phyloP scores from a whole-genome alignment of 345 rosid species.

The Bruguiera gymnorhiza region DNA sequence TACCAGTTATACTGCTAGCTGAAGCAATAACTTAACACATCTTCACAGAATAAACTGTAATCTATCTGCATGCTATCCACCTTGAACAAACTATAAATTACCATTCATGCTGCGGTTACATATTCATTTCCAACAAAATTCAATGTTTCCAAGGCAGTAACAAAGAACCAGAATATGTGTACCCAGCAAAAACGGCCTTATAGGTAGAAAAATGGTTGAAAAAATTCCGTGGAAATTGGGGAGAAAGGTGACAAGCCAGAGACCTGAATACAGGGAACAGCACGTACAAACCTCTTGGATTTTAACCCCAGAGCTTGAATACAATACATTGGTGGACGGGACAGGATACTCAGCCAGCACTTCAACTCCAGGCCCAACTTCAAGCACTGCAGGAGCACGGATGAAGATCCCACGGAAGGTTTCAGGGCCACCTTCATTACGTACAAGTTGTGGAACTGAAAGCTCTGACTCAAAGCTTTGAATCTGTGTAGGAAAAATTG shows the following conservation, averaged over 20 bases:
- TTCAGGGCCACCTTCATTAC: conserved; percentile 84
- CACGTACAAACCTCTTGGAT: conserved; percentile 62
- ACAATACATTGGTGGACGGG: conserved; percentile 57
- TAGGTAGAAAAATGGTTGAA: neutral
- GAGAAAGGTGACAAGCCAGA: neutral
- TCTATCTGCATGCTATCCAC: too few relatives aligned
- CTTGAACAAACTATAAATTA: too few relatives aligned
- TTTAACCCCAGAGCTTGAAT: conserved; percentile 72
- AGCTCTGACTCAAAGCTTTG: conserved; percentile 96
- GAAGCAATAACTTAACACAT: too few relatives aligned
- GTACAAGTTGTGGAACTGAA: conserved; percentile 60
- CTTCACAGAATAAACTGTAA: too few relatives aligned
- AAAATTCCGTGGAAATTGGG: neutral
- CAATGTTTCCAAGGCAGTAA: too few relatives aligned
- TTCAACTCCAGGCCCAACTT: conserved; percentile 77
- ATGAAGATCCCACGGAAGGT: conserved; percentile 87
- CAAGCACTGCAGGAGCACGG: conserved; percentile 92
- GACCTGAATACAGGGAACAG: neutral
- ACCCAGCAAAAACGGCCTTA: neutral
- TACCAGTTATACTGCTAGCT: too few relatives aligned
- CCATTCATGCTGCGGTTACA: too few relatives aligned
- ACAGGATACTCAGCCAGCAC: conserved; percentile 78
- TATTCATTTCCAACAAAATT: too few relatives aligned
- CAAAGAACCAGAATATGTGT: neutral
- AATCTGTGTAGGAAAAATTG: conserved; percentile 38